phyloP scores from a whole-genome alignment of 441 rosid species.

The Corymbia calophylla region DNA sequence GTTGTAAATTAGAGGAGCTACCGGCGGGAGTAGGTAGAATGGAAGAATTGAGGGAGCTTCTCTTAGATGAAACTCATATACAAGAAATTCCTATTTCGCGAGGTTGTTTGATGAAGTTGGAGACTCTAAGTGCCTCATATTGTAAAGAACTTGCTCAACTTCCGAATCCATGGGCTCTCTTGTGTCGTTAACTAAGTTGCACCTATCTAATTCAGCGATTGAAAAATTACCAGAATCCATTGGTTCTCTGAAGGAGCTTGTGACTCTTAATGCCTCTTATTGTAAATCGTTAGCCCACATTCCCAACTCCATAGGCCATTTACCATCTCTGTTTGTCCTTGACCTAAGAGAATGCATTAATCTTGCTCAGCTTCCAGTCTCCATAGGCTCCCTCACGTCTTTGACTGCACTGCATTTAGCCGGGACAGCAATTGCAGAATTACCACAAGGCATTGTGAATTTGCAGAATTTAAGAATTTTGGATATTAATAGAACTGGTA shows the following conservation, averaged over 20 bases:
- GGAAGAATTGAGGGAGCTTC: background rate
- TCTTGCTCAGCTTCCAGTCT: background rate
- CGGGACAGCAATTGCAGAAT: background rate
- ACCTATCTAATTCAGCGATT: too few species aligned
- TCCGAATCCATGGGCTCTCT: background rate
- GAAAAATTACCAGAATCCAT: too few species aligned
- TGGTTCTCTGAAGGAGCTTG: too few species aligned
- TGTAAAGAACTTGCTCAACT: background rate
- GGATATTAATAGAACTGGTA: background rate
- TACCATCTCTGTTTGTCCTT: background rate
- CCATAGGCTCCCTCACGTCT: background rate
- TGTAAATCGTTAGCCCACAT: too few species aligned
- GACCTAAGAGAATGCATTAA: background rate
- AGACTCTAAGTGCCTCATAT: accelerated
- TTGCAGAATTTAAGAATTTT: background rate
- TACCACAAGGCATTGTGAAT: background rate
- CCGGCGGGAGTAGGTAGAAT: background rate
- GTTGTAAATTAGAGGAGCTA: accelerated
- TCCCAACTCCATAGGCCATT: background rate
- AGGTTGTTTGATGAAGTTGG: background rate
- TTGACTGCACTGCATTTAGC: background rate
- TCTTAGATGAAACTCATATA: accelerated
- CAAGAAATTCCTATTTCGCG: background rate
- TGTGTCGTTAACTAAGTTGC: too few species aligned
- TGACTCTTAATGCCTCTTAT: too few species aligned